phyloP scores from a whole-genome alignment of 1,284 basidiomycete genomes.

The Cryptococcus depauperatus region DNA sequence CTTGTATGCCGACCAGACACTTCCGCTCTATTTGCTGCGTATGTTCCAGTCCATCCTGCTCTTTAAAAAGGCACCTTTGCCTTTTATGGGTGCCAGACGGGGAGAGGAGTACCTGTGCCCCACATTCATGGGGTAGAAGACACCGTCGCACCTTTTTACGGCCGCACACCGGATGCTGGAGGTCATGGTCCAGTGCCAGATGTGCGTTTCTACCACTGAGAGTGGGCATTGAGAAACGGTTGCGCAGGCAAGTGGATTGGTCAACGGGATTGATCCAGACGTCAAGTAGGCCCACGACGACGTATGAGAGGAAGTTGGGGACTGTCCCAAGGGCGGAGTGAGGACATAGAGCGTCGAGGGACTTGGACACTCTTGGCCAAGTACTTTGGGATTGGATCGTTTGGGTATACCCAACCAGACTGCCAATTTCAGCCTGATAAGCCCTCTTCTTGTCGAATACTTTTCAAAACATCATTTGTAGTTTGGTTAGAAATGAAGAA shows the following conservation, averaged over 20 bases:
- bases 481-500: too few species aligned
- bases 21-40: slow-evolving; percentile 22
- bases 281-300: slow-evolving; percentile 3
- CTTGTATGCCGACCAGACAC: slow-evolving; percentile 22
- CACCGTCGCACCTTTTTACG: slow-evolving; percentile 18
- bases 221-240: slow-evolving; percentile 21
- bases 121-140: slow-evolving; percentile 22
- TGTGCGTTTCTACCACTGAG: slow-evolving; percentile 16
- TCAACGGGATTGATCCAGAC: not conserved
- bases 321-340: slow-evolving; percentile 11
- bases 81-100: slow-evolving; percentile 20
- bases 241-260: slow-evolving; percentile 5
- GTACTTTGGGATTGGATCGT: slow-evolving; percentile 20
- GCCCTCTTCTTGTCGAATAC: slow-evolving; percentile 14
- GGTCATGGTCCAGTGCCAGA: slow-evolving; percentile 16
- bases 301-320: slow-evolving; percentile 14
- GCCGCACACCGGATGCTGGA: slow-evolving; percentile 12
- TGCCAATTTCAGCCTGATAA: slow-evolving; percentile 21
- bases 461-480: slow-evolving; percentile 13
- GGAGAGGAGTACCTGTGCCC: slow-evolving; percentile 18
- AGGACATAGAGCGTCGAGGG: slow-evolving; percentile 15
- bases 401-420: slow-evolving; percentile 21
- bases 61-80: slow-evolving; percentile 19
- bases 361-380: slow-evolving; percentile 20
- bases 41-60: slow-evolving; percentile 22